phyloP scores from a whole-genome alignment of 1,284 basidiomycete species.

The Pseudozyma sp. region DNA sequence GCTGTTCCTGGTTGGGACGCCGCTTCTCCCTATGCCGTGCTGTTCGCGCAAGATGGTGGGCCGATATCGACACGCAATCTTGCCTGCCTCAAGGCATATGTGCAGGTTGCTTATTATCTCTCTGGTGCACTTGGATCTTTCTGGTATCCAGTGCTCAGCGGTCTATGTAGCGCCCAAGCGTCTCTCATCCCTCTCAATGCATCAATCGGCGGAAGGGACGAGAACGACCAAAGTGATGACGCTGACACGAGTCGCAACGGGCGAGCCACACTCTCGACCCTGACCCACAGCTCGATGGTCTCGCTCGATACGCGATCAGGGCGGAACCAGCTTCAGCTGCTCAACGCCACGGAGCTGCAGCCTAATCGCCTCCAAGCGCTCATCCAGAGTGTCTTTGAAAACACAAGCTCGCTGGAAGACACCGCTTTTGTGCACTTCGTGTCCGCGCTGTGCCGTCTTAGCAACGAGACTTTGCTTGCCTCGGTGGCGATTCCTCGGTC shows the following conservation, averaged over 20 bases:
- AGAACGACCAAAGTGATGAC: conserved; percentile 5
- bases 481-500: conserved; percentile 9
- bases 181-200: conserved; percentile 25
- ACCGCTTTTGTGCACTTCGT: conserved; percentile 84
- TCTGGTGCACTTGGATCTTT: conserved; percentile 84
- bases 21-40: conserved; percentile 14
- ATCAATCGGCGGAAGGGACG: neutral
- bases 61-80: conserved; percentile 87
- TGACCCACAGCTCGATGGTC: conserved; percentile 37
- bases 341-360: conserved; percentile 35
- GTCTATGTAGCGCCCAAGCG: conserved; percentile 51
- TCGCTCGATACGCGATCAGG: conserved; percentile 43
- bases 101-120: conserved; percentile 82
- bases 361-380: conserved; percentile 34
- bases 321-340: conserved; percentile 40
- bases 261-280: conserved; percentile 37
- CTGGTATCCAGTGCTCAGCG: conserved; percentile 90
- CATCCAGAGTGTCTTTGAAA: conserved; percentile 57
- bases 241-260: conserved; percentile 13
- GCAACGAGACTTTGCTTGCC: conserved; percentile 70
- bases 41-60: neutral
- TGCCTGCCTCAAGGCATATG: conserved; percentile 85
- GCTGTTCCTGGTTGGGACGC: conserved; percentile 73
- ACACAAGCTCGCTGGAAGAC: conserved; percentile 80
- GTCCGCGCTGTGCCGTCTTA: conserved; percentile 83